Base-by-base conservation (phyloP, 2,329 filamentous ascomycete genomes). In the Calonectria leucothoes region DNA sequence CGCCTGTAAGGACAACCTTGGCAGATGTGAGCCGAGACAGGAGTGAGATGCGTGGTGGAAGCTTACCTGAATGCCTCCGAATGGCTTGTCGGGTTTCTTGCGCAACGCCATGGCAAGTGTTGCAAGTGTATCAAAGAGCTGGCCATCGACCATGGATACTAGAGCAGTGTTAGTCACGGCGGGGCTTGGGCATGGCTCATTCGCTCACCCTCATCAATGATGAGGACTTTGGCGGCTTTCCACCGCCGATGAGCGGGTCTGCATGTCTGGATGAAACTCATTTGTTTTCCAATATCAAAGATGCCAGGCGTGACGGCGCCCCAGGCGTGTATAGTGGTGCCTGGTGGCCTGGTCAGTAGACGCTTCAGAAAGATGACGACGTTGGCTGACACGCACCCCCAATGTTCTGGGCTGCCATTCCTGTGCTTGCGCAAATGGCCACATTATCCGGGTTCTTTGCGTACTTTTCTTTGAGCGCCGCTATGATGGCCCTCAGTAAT, bases 401-500 rank as follows among this genome's bases (percentile, higher is more conserved):
- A 37, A 61, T 61, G 35, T 61, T 61, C 35, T 61, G 55, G 10
- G 55, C 55, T 61, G 55, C 55, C 55, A 61, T 61, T 14, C 55
- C 55, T 20, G 55, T 61, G 3, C 55, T 61, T 61, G 55, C 55
- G n/a, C 55, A 61, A 14, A 61, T 29, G 8, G 55, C 55, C 33
- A 61, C 55, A 37, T 61, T 14, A 11, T 61, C 55, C 12, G 33
- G 35, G 11, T 39, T 39, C 12, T 61, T 61, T 5, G 55, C 37
- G 27, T 61, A 39, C 33, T 61, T 61, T 27, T 39, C 35, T 35
- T 25, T 61, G 14, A 61, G 55, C 7, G 33, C 35, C 23, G 33
- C 33, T 25, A 61, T 39, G 33, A 61, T 61, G 23, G 55, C 33
- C 23, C 55, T 61, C 14, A 61, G 23, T 4, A 61, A 23, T 17